Conservation (phyloP, 1,139 yeast genomes). For the Groenewaldozyma sp. region DNA sequence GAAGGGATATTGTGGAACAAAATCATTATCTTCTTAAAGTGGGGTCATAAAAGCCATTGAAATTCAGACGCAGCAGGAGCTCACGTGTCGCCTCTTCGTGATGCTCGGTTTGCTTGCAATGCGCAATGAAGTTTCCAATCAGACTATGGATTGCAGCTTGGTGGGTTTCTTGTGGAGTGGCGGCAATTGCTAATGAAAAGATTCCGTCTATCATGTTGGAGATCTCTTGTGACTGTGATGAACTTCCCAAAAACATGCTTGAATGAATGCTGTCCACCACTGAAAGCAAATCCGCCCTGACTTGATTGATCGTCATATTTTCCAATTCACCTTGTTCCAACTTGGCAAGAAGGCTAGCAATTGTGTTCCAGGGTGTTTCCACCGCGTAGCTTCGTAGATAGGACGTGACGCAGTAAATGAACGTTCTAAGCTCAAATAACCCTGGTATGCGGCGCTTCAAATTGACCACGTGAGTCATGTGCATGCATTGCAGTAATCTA, state of each 20-base stretch:
- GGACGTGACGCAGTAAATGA: constrained; percentile 8
- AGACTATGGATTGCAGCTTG: not conserved
- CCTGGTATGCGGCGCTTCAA: constrained; percentile 3
- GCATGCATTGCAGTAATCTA: constrained; percentile 11
- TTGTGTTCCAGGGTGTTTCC: constrained; percentile 6
- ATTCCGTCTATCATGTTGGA: constrained; percentile 1
- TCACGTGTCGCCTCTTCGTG: not conserved
- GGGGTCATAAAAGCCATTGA: constrained; percentile 5
- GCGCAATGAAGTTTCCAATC: not conserved
- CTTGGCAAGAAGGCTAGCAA: not conserved
- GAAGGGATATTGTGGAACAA: no score
- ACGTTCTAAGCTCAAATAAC: constrained; percentile 9
- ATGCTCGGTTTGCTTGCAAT: not conserved
- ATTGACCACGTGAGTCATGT: constrained; percentile 11
- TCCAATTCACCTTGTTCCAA: constrained; percentile 2
- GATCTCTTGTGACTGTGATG: constrained; percentile 1
- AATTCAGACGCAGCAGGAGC: constrained; percentile 5
- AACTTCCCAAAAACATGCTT: constrained; percentile 1
- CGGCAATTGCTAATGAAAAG: constrained; percentile 2
- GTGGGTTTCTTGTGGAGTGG: not conserved
- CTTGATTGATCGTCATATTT: constrained; percentile 4
- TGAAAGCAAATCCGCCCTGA: constrained; percentile 2
- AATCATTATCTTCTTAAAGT: no score
- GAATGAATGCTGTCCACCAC: constrained; percentile 3
- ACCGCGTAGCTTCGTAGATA: constrained; percentile 6